phyloP scores from a whole-genome alignment of 2,329 filamentous ascomycete species.

The Penicillium brevicompactum region DNA sequence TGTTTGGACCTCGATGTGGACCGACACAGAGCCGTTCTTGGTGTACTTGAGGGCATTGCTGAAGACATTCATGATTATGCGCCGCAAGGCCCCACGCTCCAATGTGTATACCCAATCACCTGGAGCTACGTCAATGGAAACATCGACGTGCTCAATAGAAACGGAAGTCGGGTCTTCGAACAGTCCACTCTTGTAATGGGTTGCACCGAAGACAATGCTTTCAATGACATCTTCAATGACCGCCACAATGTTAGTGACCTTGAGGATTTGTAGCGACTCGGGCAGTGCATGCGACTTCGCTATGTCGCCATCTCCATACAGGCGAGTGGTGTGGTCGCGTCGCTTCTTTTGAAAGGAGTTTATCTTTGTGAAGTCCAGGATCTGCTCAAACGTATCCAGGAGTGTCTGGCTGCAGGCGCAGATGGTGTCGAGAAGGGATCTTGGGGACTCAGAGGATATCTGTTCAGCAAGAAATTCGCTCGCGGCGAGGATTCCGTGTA shows the following conservation, averaged over 20 bases:
- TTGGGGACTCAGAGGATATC: slow-evolving; percentile 37
- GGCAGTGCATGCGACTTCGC: neutral
- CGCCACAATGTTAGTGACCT: slow-evolving; percentile 37
- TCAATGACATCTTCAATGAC: slow-evolving; percentile 54
- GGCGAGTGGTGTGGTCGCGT: neutral
- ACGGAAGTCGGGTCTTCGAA: slow-evolving; percentile 3
- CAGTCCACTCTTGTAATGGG: slow-evolving; percentile 26
- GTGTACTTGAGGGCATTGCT: slow-evolving; percentile 53
- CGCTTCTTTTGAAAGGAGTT: slow-evolving; percentile 38
- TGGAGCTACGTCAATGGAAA: slow-evolving; percentile 45
- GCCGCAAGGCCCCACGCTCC: slow-evolving; percentile 49
- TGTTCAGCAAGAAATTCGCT: slow-evolving; percentile 52
- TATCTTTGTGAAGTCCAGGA: slow-evolving; percentile 51
- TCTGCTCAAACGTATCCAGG: slow-evolving; percentile 45
- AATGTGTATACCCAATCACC: slow-evolving; percentile 46
- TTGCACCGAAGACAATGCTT: slow-evolving; percentile 42
- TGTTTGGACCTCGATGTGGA: slow-evolving; percentile 33
- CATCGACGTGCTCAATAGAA: slow-evolving; percentile 31
- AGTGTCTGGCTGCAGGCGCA: slow-evolving; percentile 51
- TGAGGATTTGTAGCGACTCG: slow-evolving; percentile 2
- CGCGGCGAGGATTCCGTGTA: slow-evolving; percentile 46
- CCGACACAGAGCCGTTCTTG: slow-evolving; percentile 38
- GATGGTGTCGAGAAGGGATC: slow-evolving; percentile 47
- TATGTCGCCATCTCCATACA: neutral
- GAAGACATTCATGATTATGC: slow-evolving; percentile 51